These are phyloP conservation scores for Paragyromitra xinjiangensis DNA, from an alignment of 495 filamentous ascomycete species.

Conservation along the genomic window DNA sequence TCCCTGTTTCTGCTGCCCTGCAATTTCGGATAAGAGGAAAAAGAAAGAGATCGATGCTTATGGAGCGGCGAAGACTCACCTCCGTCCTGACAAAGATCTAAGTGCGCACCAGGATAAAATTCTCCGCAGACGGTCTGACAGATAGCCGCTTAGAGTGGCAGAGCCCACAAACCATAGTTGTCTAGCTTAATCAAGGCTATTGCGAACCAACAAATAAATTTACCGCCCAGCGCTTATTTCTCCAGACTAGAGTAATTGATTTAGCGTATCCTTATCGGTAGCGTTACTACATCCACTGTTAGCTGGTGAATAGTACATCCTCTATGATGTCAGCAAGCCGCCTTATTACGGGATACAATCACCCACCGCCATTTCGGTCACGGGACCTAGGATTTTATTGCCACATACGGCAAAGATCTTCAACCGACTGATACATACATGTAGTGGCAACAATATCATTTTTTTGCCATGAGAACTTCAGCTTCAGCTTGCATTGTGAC, in stretches of 20 bases:
- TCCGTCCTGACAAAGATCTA: slow-evolving; percentile 31
- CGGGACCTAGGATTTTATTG: background rate
- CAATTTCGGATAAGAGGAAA: slow-evolving; percentile 9
- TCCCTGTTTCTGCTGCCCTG: background rate
- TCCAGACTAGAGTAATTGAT: background rate
- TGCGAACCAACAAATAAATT: slow-evolving; percentile 8
- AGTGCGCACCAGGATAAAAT: slow-evolving; percentile 7
- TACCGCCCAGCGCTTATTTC: slow-evolving; percentile 7
- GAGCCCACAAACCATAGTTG: slow-evolving; percentile 6
- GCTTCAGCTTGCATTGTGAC: background rate
- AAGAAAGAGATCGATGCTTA: slow-evolving; percentile 32
- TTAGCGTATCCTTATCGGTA: background rate
- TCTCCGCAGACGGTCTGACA: background rate
- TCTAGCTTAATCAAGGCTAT: background rate
- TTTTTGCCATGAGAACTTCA: background rate
- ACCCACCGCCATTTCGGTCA: background rate
- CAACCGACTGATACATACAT: background rate
- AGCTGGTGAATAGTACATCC: background rate
- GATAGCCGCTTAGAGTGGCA: slow-evolving; percentile 11
- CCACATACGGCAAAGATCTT: background rate
- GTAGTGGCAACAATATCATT: background rate
- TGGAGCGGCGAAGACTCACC: slow-evolving; percentile 35
- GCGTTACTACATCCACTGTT: background rate
- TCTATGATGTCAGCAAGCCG: background rate
- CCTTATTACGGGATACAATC: background rate